These are phyloP conservation scores for Diospyros lotus DNA, from an alignment of 148 eudicot genomes.

Conservation along the genomic window DNA sequence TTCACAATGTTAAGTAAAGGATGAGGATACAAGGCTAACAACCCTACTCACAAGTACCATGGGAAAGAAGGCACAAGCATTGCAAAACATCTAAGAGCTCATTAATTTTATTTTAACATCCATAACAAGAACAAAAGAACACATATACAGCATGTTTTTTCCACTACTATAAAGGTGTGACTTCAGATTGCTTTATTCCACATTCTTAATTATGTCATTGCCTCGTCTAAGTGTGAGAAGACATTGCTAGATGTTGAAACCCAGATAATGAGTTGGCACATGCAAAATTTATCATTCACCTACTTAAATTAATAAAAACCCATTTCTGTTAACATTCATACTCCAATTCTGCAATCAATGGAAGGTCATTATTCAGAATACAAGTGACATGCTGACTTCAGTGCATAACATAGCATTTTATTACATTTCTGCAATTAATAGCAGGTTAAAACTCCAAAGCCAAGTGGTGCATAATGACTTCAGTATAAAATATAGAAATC, in stretches of 20 bases:
- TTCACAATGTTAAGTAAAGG: neutral
- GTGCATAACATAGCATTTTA: too few relatives aligned
- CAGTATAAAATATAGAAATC: too few relatives aligned
- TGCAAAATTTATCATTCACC: neutral
- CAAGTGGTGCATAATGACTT: too few relatives aligned
- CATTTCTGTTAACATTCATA: neutral
- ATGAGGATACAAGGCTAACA: neutral
- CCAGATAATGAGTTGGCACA: neutral
- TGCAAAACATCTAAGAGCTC: too few relatives aligned
- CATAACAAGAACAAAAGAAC: neutral
- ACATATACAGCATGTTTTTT: neutral
- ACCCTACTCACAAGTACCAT: neutral
- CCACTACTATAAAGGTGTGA: neutral
- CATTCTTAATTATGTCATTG: neutral
- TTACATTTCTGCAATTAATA: too few relatives aligned
- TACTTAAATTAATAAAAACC: neutral
- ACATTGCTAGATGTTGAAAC: neutral
- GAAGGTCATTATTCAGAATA: neutral
- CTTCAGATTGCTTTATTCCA: too few relatives aligned
- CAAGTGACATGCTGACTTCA: neutral
- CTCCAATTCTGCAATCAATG: neutral
- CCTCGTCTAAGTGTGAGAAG: neutral
- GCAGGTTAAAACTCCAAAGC: too few relatives aligned
- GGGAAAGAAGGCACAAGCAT: neutral
- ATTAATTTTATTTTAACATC: neutral